Evolutionary conservation across 108 stramenopile genomes (phyloP).

Genomic region (Cyclotella baltica): DNA sequence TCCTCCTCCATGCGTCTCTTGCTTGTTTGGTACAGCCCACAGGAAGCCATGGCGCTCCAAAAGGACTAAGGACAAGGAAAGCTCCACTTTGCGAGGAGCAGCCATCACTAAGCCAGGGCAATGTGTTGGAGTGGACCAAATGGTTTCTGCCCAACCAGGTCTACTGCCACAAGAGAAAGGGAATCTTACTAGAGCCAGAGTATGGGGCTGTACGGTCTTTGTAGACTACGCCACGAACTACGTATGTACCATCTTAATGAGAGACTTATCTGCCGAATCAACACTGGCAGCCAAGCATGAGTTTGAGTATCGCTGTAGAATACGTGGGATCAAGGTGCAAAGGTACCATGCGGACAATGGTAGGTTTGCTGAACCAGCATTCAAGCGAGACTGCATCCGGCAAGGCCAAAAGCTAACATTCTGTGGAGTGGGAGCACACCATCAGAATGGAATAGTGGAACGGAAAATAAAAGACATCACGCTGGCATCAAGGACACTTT

Average conservation of each 20-base stretch:
- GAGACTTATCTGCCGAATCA: conserved; percentile 24
- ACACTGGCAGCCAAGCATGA: conserved; percentile 22
- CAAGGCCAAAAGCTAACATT: conserved; percentile 15
- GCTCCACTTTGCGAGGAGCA: background rate
- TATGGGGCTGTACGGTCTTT: conserved; percentile 57
- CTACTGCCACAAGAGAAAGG: conserved; percentile 60
- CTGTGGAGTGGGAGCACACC: conserved; percentile 37
- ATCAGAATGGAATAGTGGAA: conserved; percentile 43
- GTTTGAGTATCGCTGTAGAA: conserved; percentile 9
- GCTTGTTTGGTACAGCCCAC: background rate
- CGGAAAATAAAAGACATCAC: conserved; percentile 23
- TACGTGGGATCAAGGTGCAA: background rate
- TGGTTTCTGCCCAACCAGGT: conserved; percentile 57
- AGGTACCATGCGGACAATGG: conserved; percentile 36
- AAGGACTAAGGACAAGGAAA: background rate
- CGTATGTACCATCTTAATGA: conserved; percentile 29
- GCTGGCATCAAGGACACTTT: conserved; percentile 5
- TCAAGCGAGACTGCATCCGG: background rate
- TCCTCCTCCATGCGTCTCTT: conserved; percentile 9
- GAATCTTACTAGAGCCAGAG: conserved; percentile 37
- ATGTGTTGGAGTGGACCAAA: conserved; percentile 29
- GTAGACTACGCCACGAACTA: conserved; percentile 53
- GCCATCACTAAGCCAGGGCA: conserved; percentile 4
- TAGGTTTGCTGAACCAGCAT: conserved; percentile 9
- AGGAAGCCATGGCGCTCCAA: background rate